Percentiles rank a stretch among this genome's conserved stretches.
Evolutionary conservation across 2,329 filamentous ascomycete species (phyloP).

Genomic region (Fusarium agapanthi): DNA sequence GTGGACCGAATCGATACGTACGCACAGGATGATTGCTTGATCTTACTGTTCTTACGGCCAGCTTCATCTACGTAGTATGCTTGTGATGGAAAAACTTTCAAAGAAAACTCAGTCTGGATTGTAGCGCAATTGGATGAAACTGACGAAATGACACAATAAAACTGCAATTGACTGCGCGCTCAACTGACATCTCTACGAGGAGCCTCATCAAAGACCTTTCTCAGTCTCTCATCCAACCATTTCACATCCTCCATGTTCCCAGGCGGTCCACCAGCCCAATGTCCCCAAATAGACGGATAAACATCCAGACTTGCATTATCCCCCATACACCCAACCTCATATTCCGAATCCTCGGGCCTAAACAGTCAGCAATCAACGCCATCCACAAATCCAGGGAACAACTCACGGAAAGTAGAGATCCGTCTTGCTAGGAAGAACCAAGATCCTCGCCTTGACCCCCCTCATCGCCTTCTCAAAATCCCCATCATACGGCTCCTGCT

Average conservation of each 20-base stretch:
- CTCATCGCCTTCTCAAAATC: constrained; percentile 72
- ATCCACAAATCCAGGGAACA: accelerated
- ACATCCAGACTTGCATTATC: constrained; percentile 47
- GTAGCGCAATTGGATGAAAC: accelerated
- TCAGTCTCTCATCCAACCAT: constrained; percentile 69
- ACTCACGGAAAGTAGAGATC: constrained; percentile 78
- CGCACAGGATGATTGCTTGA: too few species aligned
- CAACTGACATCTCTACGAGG: neutral
- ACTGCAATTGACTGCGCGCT: neutral
- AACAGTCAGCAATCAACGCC: neutral
- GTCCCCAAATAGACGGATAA: constrained; percentile 55
- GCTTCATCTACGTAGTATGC: neutral
- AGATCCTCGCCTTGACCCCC: constrained; percentile 74
- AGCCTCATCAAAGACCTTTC: constrained; percentile 25
- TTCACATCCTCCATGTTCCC: constrained; percentile 74
- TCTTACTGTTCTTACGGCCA: too few species aligned
- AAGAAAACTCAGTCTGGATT: accelerated
- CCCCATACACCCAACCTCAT: constrained; percentile 67
- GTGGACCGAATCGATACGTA: accelerated
- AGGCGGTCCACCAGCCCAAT: constrained; percentile 73
- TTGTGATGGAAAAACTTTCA: accelerated
- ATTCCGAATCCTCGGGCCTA: constrained; percentile 76
- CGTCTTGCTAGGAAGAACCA: constrained; percentile 76
- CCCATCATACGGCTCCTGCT: constrained; percentile 73
- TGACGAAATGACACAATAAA: too few species aligned